Evolutionary conservation across 2,329 filamentous ascomycete genomes (phyloP), one percentile per base, ranked within the genome.

Genomic region (Claviceps monticola): DNA sequence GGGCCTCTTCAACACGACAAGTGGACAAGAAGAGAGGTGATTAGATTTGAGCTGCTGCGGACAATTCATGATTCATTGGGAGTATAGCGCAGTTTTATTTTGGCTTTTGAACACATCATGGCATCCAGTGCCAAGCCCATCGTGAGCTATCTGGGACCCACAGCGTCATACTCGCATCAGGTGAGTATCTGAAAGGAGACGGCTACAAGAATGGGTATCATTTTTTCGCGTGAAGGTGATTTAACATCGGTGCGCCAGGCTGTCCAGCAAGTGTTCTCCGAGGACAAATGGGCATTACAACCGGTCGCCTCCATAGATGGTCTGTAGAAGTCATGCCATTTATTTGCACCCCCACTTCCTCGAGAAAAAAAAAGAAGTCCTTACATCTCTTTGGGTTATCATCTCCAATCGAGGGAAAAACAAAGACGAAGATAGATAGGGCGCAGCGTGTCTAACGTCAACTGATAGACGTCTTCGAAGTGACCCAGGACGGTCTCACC

Each of bases 401-500:
- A 11, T 8, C 8, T 19, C 26, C 39, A 42, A 42, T 5, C 8
- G 17, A 19, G 17, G 8, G 17, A 19, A 19, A 19, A 41, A 41
- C 1, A 16, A 29, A 36, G 17, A 29, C 14, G 16, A 29, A 34
- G 16, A 1, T 16, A 11, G 5, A 34, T 8, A 26, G 17, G 7
- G 14, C 8, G 26, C 17, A 36, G 3, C 26, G n/a, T 21, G 19
- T 34, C 48, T 49, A 49, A 42, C 39, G 29, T 14, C 5, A 14
- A n/a, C 4, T 26, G 36, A 47, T 57, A 84, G 88, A 93, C 63
- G 82, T 95, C 59, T 95, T 96, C 66, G 74, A 82, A 49, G 76
- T 82, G 16, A 85, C 95, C 5, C 88, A 94, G 62, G 73, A 74
- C 39, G 76, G 79, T 53, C 64, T 71, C 45, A 80, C 79, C 0